A percentile compares a stretch with the other conserved stretches of the same genome.
phyloP scores from a whole-genome alignment of 768 basidiomycete genomes.

The Mycena olivaceomarginata region DNA sequence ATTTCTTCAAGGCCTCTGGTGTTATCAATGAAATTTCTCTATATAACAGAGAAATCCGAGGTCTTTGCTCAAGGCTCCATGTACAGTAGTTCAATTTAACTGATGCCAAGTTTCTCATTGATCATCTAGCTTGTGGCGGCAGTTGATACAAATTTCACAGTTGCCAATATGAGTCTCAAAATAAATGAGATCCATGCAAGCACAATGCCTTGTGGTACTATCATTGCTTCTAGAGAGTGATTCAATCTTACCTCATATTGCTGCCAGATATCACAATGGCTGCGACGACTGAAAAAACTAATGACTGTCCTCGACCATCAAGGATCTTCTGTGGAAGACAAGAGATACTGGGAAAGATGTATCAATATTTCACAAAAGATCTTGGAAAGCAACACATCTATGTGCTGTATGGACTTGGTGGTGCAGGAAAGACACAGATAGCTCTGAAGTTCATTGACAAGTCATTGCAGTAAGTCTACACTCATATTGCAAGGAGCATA shows the following conservation, averaged over 20 bases:
- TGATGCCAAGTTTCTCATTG: not conserved
- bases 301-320: slow-evolving; percentile 13
- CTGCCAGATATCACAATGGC: not conserved
- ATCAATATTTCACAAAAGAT: not conserved
- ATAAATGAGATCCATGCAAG: not conserved
- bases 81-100: not conserved
- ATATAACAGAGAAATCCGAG: not conserved
- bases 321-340: slow-evolving; percentile 17
- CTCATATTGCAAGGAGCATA: no score
- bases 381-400: slow-evolving; percentile 1
- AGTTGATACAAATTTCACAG: slow-evolving; percentile 9
- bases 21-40: not conserved
- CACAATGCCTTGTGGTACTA: not conserved
- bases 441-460: slow-evolving; percentile 28
- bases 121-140: not conserved
- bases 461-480: not conserved
- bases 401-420: slow-evolving; percentile 19
- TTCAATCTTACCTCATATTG: not conserved
- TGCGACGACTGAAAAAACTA: not conserved
- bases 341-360: not conserved
- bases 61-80: not conserved
- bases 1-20: not conserved
- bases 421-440: slow-evolving; percentile 18
- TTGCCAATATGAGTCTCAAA: not conserved
- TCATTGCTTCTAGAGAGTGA: not conserved